These are phyloP conservation scores for Pyrenophora teres DNA, from an alignment of 2,329 filamentous ascomycete genomes.

Conservation along the genomic window DNA sequence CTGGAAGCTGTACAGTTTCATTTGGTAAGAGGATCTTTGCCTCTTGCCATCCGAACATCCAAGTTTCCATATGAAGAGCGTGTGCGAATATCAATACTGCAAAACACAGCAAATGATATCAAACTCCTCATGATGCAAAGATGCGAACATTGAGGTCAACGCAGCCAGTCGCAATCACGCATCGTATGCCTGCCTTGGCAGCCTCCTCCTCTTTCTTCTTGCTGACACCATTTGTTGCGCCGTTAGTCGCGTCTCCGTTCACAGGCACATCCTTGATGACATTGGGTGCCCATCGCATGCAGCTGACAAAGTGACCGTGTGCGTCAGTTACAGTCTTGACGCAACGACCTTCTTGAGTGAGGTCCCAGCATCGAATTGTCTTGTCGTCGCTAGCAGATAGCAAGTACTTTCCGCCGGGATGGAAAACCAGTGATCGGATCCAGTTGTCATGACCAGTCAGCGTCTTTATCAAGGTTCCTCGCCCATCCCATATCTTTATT, in stretches of 20 bases:
- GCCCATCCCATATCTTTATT: slow-evolving; percentile 85
- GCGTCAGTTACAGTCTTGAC: slow-evolving; percentile 79
- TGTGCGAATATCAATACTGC: slow-evolving; percentile 6
- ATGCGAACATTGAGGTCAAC: slow-evolving; percentile 80
- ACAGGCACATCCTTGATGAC: slow-evolving; percentile 63
- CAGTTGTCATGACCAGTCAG: slow-evolving; percentile 91
- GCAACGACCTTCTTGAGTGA: slow-evolving; percentile 86
- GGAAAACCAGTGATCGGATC: slow-evolving; percentile 84
- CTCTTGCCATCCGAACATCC: slow-evolving; percentile 11
- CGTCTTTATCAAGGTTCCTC: slow-evolving; percentile 83
- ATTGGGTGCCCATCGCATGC: slow-evolving; percentile 84
- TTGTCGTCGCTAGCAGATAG: slow-evolving; percentile 88
- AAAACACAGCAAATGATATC: background rate
- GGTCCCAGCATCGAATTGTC: slow-evolving; percentile 90
- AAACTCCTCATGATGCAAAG: slow-evolving; percentile 63
- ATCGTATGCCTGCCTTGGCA: slow-evolving; percentile 71
- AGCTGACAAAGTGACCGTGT: slow-evolving; percentile 84
- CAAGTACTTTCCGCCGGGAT: slow-evolving; percentile 89
- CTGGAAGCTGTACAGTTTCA: slow-evolving; percentile 6
- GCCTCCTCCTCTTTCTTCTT: slow-evolving; percentile 59
- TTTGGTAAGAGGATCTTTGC: background rate
- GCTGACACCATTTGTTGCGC: slow-evolving; percentile 49
- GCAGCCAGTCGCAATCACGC: slow-evolving; percentile 84
- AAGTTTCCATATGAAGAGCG: slow-evolving; percentile 10
- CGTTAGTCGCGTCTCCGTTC: slow-evolving; percentile 51